These are phyloP conservation scores for Didymella lethalis DNA, from an alignment of 2,329 filamentous ascomycete genomes.

Conservation along the genomic window DNA sequence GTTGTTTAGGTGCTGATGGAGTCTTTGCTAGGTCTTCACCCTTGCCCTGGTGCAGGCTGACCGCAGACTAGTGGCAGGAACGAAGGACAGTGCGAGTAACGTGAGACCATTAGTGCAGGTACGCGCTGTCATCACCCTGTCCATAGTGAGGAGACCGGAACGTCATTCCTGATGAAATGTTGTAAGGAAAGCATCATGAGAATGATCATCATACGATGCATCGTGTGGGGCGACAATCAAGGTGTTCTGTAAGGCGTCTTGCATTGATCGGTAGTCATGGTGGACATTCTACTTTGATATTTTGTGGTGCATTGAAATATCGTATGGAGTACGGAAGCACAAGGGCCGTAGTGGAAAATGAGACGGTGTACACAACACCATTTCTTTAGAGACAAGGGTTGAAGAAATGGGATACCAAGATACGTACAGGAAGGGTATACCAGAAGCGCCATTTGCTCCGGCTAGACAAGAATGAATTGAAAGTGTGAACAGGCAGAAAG, in stretches of 20 bases:
- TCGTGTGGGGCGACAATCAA: neutral
- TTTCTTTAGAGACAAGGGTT: neutral
- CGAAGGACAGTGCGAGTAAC: conserved; percentile 13
- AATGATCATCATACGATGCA: conserved; percentile 10
- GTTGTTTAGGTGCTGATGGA: conserved; percentile 2
- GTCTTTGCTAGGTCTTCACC: conserved; percentile 9
- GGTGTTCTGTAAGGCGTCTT: conserved; percentile 14
- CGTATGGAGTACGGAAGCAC: neutral
- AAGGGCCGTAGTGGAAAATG: neutral
- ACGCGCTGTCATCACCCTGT: conserved; percentile 21
- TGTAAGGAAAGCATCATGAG: conserved; percentile 1
- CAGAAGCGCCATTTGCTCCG: conserved; percentile 32
- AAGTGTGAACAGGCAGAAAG: conserved; percentile 9
- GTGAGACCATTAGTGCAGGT: conserved; percentile 22
- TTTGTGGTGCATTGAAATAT: conserved; percentile 10
- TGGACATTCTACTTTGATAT: conserved; percentile 3
- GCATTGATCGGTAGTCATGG: conserved; percentile 23
- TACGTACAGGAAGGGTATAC: conserved; percentile 51
- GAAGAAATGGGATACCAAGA: conserved; percentile 20
- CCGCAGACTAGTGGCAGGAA: conserved; percentile 15
- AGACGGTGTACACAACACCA: conserved; percentile 3
- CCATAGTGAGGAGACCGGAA: conserved; percentile 14
- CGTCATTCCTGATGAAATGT: conserved; percentile 21
- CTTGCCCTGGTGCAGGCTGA: conserved; percentile 9
- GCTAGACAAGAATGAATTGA: conserved; percentile 1